These are phyloP conservation scores for Euptelea pleiosperma DNA, from an alignment of 164 flowering plant species.

Conservation along the genomic window DNA sequence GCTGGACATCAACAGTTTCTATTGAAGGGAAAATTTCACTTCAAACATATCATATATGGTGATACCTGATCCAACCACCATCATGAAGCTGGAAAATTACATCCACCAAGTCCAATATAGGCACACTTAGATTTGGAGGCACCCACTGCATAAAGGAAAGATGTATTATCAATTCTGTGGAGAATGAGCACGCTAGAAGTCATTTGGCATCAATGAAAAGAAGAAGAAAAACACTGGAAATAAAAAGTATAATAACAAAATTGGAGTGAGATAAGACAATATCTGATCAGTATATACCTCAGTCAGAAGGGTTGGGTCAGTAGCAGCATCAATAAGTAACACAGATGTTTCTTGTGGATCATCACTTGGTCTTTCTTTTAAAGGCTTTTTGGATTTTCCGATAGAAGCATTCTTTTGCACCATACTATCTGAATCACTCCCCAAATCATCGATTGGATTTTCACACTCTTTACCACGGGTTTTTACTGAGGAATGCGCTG, in stretches of 20 bases:
- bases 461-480: slow-evolving; percentile 28
- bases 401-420: slow-evolving; percentile 22
- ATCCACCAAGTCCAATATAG: slow-evolving; percentile 90
- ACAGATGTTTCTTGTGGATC: slow-evolving; percentile 30
- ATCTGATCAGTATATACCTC: slow-evolving; percentile 48
- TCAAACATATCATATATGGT: background rate
- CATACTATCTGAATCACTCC: slow-evolving; percentile 37
- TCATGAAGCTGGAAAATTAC: slow-evolving; percentile 94
- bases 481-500: slow-evolving; percentile 26
- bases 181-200: background rate
- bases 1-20: background rate
- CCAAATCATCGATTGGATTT: slow-evolving; percentile 38
- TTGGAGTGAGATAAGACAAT: background rate
- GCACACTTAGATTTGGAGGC: slow-evolving; percentile 82
- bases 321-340: slow-evolving; percentile 39
- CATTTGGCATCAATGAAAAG: slow-evolving; percentile 6
- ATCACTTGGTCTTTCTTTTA: slow-evolving; percentile 27
- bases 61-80: slow-evolving; percentile 99
- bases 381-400: slow-evolving; percentile 28
- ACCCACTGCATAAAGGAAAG: slow-evolving; percentile 69
- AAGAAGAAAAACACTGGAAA: background rate
- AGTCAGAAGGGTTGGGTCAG: slow-evolving; percentile 63
- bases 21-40: background rate
- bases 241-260: background rate
- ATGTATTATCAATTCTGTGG: slow-evolving; percentile 1